Base-by-base conservation (phyloP, 495 filamentous ascomycete species). In the Haplographium delicatum region DNA sequence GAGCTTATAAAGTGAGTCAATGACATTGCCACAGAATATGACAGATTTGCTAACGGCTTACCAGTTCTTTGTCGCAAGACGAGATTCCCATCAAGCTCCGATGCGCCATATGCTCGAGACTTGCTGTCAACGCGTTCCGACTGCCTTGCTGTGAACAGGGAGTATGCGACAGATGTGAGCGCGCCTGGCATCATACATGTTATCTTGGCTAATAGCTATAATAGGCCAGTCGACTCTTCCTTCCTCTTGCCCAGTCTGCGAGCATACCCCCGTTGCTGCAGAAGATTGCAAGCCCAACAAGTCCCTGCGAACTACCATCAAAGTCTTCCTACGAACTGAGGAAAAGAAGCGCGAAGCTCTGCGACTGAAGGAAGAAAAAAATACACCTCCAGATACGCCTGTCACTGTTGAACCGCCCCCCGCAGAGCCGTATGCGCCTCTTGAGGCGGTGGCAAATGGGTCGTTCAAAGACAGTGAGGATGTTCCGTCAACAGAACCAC, bases 121-220 rank as follows among this genome's bases (percentile, higher is more conserved):
- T 97, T 33, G 89, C 88, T n/a, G 70, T 91, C 51, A 91, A 96
- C 62, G 88, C 91, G 2, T 94, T 90, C 58, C 83, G 88, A 25
- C 71, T 96, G 9, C 90, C 91, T 5, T 99, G 93, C 66, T 99
- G 93, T 66, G 91, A 96, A 62, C 90, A 95, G 60, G 82, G 86
- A 20, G 94, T 96, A 49, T 97, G 94, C 69, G 87, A 91, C 61
- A 79, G 71, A 47, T 98, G 93, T 96, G 71, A 68, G 88, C 68
- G 39, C 19, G 27, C 10, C 28, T 33, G 23, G 5, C 16, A 10
- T 6, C 47, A 2, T 56, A 8, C 8, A 11, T 28, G 9, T 10
- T 18, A 11, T 11, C 7, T 20, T 26, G 39, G 25, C 50, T 57
- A 18, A 54, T 40, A 23, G 33, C 13, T 31, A n/a, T 23, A 9